Evolutionary conservation across 805 yeast genomes (phyloP).

Genomic region (Lipomyces kockii): DNA sequence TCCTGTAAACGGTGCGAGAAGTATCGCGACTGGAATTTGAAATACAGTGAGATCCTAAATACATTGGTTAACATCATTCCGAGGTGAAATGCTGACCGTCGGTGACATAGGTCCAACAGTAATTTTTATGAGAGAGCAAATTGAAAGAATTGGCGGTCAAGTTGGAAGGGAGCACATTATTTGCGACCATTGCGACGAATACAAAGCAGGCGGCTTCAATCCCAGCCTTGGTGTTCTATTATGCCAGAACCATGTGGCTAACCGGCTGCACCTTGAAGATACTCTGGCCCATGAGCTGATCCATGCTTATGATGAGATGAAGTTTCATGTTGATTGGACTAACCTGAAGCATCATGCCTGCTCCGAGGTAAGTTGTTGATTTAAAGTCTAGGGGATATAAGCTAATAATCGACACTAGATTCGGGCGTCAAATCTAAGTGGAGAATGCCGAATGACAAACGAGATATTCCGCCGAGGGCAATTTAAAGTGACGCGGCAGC

Average conservation of each 20-base stretch:
- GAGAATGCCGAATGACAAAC: conserved; percentile 90
- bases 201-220: conserved; percentile 89
- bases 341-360: conserved; percentile 94
- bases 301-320: conserved; percentile 88
- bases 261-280: conserved; percentile 84
- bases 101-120: conserved; percentile 65
- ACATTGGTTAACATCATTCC: not conserved
- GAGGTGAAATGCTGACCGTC: not conserved
- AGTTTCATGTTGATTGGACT: conserved; percentile 84
- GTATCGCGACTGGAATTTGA: conserved; percentile 77
- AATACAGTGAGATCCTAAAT: conserved; percentile 46
- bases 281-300: conserved; percentile 90
- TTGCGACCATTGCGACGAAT: conserved; percentile 84
- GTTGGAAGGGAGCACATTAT: conserved; percentile 58
- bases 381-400: not conserved
- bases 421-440: conserved; percentile 88
- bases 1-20: conserved; percentile 75
- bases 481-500: conserved; percentile 69
- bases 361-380: conserved; percentile 59
- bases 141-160: conserved; percentile 66
- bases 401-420: conserved; percentile 46
- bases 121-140: conserved; percentile 82
- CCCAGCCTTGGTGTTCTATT: conserved; percentile 85
- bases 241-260: conserved; percentile 79
- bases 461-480: conserved; percentile 68